phyloP scores from a whole-genome alignment of 176 grass and related monocot species.

The Cymbopogon citratus region DNA sequence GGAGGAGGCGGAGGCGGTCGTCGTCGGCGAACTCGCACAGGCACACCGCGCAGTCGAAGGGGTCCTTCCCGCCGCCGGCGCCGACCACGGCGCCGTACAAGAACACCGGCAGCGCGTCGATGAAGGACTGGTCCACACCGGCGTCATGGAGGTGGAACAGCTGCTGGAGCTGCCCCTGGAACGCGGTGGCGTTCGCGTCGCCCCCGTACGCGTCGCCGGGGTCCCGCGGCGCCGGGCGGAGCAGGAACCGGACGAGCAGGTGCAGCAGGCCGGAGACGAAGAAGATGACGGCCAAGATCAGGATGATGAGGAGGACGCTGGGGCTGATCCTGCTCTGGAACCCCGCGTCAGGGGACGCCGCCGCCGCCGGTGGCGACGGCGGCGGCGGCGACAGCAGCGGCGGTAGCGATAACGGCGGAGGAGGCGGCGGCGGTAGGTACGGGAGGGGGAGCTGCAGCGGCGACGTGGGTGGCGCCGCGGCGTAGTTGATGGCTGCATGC shows the following conservation, averaged over 20 bases:
- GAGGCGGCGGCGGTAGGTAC: slow-evolving; percentile 38
- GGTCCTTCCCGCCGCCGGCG: slow-evolving; percentile 33
- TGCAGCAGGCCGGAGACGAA: slow-evolving; percentile 80
- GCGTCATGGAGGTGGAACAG: slow-evolving; percentile 91
- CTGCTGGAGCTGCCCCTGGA: slow-evolving; percentile 86
- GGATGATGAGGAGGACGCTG: slow-evolving; percentile 66
- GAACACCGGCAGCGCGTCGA: slow-evolving; percentile 68
- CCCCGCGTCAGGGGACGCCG: slow-evolving; percentile 2
- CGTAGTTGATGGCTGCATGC: slow-evolving; percentile 27
- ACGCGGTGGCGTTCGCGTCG: slow-evolving; percentile 36
- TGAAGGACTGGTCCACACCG: slow-evolving; percentile 89
- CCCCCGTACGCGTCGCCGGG: slow-evolving; percentile 5
- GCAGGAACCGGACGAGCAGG: slow-evolving; percentile 56
- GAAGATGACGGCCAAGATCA: slow-evolving; percentile 75
- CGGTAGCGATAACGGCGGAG: background rate
- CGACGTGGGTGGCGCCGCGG: slow-evolving; percentile 18
- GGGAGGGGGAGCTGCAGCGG: slow-evolving; percentile 35
- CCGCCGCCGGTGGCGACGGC: background rate
- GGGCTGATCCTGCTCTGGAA: slow-evolving; percentile 72
- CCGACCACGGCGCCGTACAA: slow-evolving; percentile 53
- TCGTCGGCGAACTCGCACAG: slow-evolving; percentile 39
- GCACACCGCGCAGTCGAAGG: slow-evolving; percentile 71
- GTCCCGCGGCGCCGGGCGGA: slow-evolving; percentile 33
- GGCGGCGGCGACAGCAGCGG: background rate
- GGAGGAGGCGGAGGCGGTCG: slow-evolving; percentile 49